Conservation (phyloP, 1,284 basidiomycete genomes). For the Trichosporon ovoides region DNA sequence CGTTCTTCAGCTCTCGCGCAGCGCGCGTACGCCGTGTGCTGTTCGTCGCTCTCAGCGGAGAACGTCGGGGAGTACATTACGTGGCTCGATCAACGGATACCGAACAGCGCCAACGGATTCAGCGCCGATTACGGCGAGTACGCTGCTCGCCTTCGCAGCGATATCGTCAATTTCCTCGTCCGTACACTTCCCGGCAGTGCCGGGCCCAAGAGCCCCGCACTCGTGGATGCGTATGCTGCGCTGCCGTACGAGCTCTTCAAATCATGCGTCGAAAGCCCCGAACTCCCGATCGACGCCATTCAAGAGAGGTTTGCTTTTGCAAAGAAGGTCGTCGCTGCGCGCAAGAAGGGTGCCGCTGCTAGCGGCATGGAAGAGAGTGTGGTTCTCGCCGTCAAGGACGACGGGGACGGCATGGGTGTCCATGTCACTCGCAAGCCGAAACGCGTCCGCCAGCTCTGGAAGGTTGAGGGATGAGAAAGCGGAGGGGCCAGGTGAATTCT, state of each 20-base stretch:
- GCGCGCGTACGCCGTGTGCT: slow-evolving; percentile 70
- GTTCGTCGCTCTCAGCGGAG: slow-evolving; percentile 64
- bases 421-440: slow-evolving; percentile 78
- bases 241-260: slow-evolving; percentile 48
- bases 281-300: slow-evolving; percentile 54
- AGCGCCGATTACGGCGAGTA: slow-evolving; percentile 35
- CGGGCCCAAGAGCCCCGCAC: slow-evolving; percentile 30
- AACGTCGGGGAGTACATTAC: slow-evolving; percentile 69
- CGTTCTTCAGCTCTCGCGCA: slow-evolving; percentile 71
- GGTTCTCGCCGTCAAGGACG: slow-evolving; percentile 73
- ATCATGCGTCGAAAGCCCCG: slow-evolving; percentile 36
- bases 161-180: slow-evolving; percentile 56
- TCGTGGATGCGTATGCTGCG: slow-evolving; percentile 43
- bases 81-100: slow-evolving; percentile 52
- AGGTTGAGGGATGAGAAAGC: slow-evolving; percentile 63
- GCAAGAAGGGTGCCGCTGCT: slow-evolving; percentile 62
- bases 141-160: slow-evolving; percentile 29
- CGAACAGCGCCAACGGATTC: slow-evolving; percentile 11
- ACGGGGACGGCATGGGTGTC: slow-evolving; percentile 63
- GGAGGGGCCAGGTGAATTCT: background rate
- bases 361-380: slow-evolving; percentile 65
- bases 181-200: slow-evolving; percentile 62
- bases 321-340: slow-evolving; percentile 73
- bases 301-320: slow-evolving; percentile 82
- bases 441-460: slow-evolving; percentile 65